Percentiles rank a stretch among this genome's conserved stretches.
Conservation (phyloP, 345 rosid genomes). For the Cardiospermum halicacabum region DNA sequence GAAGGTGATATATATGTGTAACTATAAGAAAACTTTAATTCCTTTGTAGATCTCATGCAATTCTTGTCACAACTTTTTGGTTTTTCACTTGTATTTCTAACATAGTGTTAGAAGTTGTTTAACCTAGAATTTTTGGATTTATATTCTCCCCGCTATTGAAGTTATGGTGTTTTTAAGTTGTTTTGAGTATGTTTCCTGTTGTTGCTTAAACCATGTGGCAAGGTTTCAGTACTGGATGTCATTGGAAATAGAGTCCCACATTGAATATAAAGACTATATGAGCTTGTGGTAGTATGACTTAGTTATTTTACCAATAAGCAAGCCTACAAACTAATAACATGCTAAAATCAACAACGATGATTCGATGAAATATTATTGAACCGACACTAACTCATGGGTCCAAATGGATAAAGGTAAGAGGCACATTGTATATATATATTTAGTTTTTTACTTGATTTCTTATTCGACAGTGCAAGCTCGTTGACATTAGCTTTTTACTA, state of each 20-base stretch:
- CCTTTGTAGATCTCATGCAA: conserved; percentile 20
- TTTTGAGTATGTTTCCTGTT: not conserved
- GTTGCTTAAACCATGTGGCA: not conserved
- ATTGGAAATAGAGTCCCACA: no score
- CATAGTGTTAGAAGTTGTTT: not conserved
- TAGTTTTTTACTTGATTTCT: not conserved
- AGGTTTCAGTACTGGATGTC: not conserved
- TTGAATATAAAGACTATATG: no score
- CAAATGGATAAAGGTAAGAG: no score
- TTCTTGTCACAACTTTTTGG: conserved; percentile 4
- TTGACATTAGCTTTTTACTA: not conserved
- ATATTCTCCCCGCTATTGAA: not conserved
- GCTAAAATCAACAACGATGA: no score
- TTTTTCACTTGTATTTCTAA: not conserved
- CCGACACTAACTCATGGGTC: no score
- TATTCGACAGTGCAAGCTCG: not conserved
- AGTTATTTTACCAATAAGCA: no score
- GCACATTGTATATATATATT: not conserved
- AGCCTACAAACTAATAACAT: no score
- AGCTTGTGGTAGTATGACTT: no score
- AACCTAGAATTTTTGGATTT: not conserved
- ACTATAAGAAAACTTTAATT: conserved; percentile 8
- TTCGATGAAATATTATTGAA: no score
- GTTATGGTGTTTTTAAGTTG: not conserved
- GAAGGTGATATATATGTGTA: conserved; percentile 40